These are phyloP conservation scores for Yamadazyma trypodendri DNA, from an alignment of 1,139 yeast species.

Conservation along the genomic window DNA sequence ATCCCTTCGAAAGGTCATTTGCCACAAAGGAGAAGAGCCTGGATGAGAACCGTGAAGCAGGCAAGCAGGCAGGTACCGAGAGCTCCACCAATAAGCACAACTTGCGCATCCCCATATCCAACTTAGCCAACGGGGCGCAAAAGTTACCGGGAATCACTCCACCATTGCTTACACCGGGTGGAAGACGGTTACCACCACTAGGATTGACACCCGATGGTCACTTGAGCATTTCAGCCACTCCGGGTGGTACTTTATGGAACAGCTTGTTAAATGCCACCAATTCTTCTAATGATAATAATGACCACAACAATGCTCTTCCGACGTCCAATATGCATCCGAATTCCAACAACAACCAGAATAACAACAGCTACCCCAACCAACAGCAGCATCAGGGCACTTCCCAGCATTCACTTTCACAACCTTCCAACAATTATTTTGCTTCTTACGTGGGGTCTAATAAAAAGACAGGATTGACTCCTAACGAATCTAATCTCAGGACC, in stretches of 20 bases:
- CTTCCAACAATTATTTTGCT: conserved; percentile 1
- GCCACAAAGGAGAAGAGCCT: conserved; percentile 50
- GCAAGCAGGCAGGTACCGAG: background rate
- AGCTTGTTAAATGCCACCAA: conserved; percentile 43
- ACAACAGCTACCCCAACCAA: background rate
- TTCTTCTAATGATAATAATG: conserved; percentile 8
- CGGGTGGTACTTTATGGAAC: conserved; percentile 48
- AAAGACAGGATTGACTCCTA: conserved; percentile 67
- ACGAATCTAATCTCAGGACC: conserved; percentile 62
- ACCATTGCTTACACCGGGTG: conserved; percentile 60
- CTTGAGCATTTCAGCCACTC: conserved; percentile 42
- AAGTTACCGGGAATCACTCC: conserved; percentile 51
- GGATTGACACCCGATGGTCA: conserved; percentile 40
- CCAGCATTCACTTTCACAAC: conserved; percentile 2
- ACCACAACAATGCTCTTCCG: background rate
- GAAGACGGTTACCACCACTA: conserved; percentile 58
- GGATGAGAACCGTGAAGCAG: conserved; percentile 8
- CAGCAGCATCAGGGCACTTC: background rate
- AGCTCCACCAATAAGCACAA: conserved; percentile 28
- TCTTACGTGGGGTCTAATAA: conserved; percentile 18
- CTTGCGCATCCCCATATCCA: conserved; percentile 35
- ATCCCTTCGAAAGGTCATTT: conserved; percentile 93
- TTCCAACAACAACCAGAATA: background rate
- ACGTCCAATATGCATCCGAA: background rate
- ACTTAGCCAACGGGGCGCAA: conserved; percentile 17